These are phyloP conservation scores for Oldenlandia corymbosa DNA, from an alignment of 257 asterid species.

Conservation along the genomic window DNA sequence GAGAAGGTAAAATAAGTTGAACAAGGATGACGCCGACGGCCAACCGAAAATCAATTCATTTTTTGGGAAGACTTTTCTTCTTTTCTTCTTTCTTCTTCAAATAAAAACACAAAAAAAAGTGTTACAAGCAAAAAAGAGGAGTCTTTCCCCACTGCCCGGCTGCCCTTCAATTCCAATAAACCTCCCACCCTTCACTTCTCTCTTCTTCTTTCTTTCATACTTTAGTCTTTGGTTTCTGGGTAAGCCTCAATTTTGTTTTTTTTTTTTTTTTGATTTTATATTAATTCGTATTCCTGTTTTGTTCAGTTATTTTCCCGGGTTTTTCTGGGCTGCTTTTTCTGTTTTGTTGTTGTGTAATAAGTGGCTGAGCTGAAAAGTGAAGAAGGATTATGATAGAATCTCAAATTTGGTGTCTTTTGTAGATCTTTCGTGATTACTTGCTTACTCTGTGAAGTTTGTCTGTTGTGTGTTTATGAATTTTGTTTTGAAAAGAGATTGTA, in stretches of 20 bases:
- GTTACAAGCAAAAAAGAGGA: background rate
- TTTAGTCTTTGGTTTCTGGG: slow-evolving; percentile 10
- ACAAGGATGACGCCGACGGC: slow-evolving; percentile 72
- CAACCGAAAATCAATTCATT: slow-evolving; percentile 52
- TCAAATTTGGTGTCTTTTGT: background rate
- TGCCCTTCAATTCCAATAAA: too few relatives aligned
- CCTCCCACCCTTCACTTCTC: background rate
- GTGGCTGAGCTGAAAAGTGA: slow-evolving; percentile 9
- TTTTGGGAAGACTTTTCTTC: slow-evolving; percentile 53
- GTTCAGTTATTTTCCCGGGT: slow-evolving; percentile 13
- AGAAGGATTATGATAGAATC: background rate
- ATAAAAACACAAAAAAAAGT: too few relatives aligned
- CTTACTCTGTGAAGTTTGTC: background rate
- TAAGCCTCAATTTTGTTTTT: slow-evolving; percentile 8
- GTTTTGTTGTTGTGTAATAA: background rate
- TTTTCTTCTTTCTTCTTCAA: too few relatives aligned
- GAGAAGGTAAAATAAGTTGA: too few relatives aligned
- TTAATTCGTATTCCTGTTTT: slow-evolving; percentile 13
- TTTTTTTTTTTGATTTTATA: slow-evolving; percentile 2
- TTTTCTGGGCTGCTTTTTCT: background rate
- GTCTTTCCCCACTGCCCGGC: slow-evolving; percentile 8
- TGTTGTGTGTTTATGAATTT: background rate
- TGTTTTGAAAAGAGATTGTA: background rate
- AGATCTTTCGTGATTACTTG: slow-evolving; percentile 13
- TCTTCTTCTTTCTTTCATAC: background rate